Evolutionary conservation across 345 rosid species (phyloP).

Genomic region (Anastatica hierochuntica): DNA sequence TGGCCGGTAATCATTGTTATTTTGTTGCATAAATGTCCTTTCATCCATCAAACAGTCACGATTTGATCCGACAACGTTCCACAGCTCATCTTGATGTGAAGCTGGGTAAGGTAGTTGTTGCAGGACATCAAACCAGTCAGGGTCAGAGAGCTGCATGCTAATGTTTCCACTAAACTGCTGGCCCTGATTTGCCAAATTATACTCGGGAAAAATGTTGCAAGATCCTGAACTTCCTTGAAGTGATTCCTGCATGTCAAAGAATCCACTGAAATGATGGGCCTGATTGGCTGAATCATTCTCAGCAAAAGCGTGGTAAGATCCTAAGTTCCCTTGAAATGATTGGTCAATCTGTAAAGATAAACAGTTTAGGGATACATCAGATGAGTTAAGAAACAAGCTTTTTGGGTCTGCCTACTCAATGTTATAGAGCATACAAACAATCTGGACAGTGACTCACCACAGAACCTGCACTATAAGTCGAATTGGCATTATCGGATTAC

Average conservation of each 20-base stretch:
- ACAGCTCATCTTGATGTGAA: no score
- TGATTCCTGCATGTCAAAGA: neutral
- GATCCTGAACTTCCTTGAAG: neutral
- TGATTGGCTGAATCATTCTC: neutral
- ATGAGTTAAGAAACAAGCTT: neutral
- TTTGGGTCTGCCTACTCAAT: neutral
- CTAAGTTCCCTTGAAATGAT: neutral
- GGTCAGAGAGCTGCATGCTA: neutral
- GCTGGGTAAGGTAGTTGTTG: no score
- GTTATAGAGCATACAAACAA: no score
- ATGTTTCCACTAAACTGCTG: neutral
- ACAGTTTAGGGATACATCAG: neutral
- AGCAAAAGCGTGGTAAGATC: neutral
- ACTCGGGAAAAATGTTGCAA: neutral
- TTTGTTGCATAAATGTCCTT: neutral
- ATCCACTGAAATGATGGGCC: neutral
- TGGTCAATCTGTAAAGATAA: conserved; percentile 7
- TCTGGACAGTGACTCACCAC: conserved; percentile 10
- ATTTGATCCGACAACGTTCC: neutral
- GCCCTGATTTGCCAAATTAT: neutral
- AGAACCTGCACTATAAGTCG: conserved; percentile 13
- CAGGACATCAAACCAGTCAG: no score
- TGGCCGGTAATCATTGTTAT: neutral
- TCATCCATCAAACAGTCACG: neutral
- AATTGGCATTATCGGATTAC: neutral